Conservation (phyloP, 129 eudicot genomes). For the Flaveria trinervia region DNA sequence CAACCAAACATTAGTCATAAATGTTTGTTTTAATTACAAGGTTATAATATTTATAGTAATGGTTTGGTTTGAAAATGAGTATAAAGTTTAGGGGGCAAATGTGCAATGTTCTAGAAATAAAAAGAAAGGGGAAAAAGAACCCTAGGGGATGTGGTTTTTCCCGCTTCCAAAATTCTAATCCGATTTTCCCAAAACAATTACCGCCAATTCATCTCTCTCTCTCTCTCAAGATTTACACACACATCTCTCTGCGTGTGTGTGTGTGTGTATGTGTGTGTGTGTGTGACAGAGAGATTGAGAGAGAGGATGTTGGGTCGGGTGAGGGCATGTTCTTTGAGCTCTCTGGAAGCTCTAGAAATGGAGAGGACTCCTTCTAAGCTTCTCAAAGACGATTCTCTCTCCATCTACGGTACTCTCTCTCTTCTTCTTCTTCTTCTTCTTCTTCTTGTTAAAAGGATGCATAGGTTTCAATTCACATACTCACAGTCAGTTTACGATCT, state of each 20-base stretch:
- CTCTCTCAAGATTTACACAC: constrained; percentile 7
- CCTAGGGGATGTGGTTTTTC: constrained; percentile 27
- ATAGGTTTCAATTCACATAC: not conserved
- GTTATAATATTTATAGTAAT: no score
- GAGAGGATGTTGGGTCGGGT: constrained; percentile 66
- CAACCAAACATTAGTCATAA: no score
- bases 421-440: no score
- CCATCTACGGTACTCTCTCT: constrained; percentile 61
- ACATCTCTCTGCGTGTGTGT: not conserved
- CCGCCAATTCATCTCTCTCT: constrained; percentile 26
- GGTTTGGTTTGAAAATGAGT: no score
- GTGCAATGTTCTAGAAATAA: not conserved
- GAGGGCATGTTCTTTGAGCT: constrained; percentile 53
- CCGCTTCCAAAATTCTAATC: constrained; percentile 39
- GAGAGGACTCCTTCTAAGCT: constrained; percentile 66
- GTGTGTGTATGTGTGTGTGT: not conserved
- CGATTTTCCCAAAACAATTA: constrained; percentile 3
- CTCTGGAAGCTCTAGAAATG: constrained; percentile 61
- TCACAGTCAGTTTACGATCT: not conserved
- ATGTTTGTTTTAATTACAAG: no score
- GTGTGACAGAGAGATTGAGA: constrained; percentile 10
- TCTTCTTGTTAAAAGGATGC: not conserved
- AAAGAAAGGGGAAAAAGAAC: constrained; percentile 10
- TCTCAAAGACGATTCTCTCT: constrained; percentile 75
- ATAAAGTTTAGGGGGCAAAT: constrained; percentile 19